Evolutionary conservation across 1,139 yeast genomes (phyloP).

Genomic region (Scheffersomyces cryptocercus): DNA sequence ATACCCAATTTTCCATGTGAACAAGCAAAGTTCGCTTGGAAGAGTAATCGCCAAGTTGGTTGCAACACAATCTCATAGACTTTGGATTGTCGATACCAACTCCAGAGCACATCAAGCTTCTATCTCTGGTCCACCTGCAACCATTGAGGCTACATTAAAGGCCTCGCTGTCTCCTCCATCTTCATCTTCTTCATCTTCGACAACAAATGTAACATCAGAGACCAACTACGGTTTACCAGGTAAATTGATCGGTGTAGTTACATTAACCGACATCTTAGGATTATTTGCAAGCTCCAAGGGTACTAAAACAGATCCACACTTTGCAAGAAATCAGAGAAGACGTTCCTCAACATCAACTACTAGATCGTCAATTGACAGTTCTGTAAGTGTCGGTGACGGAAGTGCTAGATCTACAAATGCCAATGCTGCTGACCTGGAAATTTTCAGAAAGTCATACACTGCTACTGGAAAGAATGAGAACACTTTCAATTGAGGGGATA

Average conservation of each 20-base stretch:
- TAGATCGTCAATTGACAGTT: constrained; percentile 36
- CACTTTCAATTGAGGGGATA: not conserved
- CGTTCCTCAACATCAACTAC: constrained; percentile 56
- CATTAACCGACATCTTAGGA: constrained; percentile 85
- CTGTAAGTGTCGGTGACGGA: constrained; percentile 4
- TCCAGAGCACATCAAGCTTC: constrained; percentile 12
- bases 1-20: constrained; percentile 93
- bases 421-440: constrained; percentile 14
- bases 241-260: constrained; percentile 83
- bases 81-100: constrained; percentile 82
- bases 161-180: constrained; percentile 7
- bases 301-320: constrained; percentile 70
- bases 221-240: constrained; percentile 51
- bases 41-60: constrained; percentile 92
- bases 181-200: constrained; percentile 5
- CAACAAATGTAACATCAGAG: constrained; percentile 10
- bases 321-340: constrained; percentile 87
- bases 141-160: constrained; percentile 23
- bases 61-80: constrained; percentile 89
- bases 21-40: constrained; percentile 73
- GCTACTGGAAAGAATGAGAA: constrained; percentile 7
- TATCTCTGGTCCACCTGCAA: constrained; percentile 20
- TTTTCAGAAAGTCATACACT: constrained; percentile 19
- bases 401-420: constrained; percentile 3
- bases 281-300: constrained; percentile 72